phyloP scores from a whole-genome alignment of 441 rosid species.

The Heliophila coronopifolia region DNA sequence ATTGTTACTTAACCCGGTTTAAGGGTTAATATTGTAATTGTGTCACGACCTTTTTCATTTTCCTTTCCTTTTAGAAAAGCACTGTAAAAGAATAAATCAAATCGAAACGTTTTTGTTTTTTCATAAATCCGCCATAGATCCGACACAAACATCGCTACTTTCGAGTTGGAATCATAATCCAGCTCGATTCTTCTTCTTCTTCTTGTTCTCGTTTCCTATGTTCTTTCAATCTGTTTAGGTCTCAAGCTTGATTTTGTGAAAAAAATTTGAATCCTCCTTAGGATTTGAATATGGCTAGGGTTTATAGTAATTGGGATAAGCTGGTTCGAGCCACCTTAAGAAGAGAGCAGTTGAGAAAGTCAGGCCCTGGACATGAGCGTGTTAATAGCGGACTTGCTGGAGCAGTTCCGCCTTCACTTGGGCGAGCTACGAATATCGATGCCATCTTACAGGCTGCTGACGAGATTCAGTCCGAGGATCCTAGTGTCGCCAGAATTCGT shows the following conservation, averaged over 20 bases:
- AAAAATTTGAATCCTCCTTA: constrained; percentile 14
- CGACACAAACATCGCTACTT: constrained; percentile 18
- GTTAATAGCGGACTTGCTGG: constrained; percentile 74
- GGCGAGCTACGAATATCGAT: constrained; percentile 75
- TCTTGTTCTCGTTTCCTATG: constrained; percentile 2
- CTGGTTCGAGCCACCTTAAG: constrained; percentile 80
- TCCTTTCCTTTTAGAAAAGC: no score
- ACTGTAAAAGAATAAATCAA: no score
- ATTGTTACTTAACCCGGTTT: no score
- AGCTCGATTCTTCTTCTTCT: constrained; percentile 4
- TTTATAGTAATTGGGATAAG: constrained; percentile 68
- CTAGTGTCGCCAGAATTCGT: constrained; percentile 80
- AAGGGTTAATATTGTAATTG: no score
- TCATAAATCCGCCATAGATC: constrained; percentile 33
- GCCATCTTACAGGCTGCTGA: constrained; percentile 90
- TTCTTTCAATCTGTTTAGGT: constrained; percentile 26
- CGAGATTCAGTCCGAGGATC: constrained; percentile 82
- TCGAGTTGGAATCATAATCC: constrained; percentile 25
- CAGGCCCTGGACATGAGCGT: constrained; percentile 56
- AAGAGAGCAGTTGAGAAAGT: constrained; percentile 61
- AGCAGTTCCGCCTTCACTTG: constrained; percentile 88
- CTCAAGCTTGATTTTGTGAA: constrained; percentile 3
- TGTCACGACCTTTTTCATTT: no score
- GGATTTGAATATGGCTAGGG: constrained; percentile 55
- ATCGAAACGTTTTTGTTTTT: no score